Percentiles rank a stretch among this genome's conserved stretches.
Conservation (phyloP, 805 yeast species). For the Candida coquimbonensis region DNA sequence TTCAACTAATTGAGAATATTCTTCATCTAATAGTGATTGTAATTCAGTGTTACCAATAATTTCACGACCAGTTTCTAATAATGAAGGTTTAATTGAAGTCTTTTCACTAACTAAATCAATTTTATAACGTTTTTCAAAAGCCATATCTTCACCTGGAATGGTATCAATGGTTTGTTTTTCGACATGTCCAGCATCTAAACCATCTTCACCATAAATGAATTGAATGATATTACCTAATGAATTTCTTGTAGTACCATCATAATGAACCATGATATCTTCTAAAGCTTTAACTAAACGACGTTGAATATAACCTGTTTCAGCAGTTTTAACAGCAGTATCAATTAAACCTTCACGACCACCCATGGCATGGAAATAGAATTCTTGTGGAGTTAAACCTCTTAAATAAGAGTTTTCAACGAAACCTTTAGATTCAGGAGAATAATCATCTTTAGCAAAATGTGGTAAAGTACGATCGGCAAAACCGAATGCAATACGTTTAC, state of each 20-base stretch:
- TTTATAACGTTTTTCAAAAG: conserved; percentile 78
- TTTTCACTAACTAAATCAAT: conserved; percentile 77
- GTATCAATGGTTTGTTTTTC: conserved; percentile 95
- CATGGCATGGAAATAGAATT: conserved; percentile 98
- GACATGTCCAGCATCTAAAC: conserved; percentile 96
- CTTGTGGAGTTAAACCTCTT: conserved; percentile 97
- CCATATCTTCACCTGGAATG: conserved; percentile 83
- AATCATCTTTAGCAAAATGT: conserved; percentile 97
- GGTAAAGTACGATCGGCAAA: conserved; percentile 95
- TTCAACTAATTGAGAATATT: conserved; percentile 64
- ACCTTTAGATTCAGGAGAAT: conserved; percentile 97
- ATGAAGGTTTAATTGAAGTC: conserved; percentile 55
- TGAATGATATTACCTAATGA: conserved; percentile 95
- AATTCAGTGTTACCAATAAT: conserved; percentile 83
- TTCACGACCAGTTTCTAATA: conserved; percentile 84
- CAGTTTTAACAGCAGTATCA: conserved; percentile 99
- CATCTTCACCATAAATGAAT: conserved; percentile 98
- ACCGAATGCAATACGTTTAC: conserved; percentile 98
- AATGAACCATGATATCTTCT: conserved; percentile 96
- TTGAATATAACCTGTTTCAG: conserved; percentile 97
- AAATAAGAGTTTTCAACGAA: conserved; percentile 95
- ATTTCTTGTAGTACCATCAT: conserved; percentile 97
- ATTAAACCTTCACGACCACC: conserved; percentile 99
- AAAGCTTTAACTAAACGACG: conserved; percentile 95
- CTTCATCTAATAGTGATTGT: conserved; percentile 76